Percentiles rank a stretch among this genome's conserved stretches.
phyloP scores from a whole-genome alignment of 352 stramenopile genomes.

The Aphanomyces astaci region DNA sequence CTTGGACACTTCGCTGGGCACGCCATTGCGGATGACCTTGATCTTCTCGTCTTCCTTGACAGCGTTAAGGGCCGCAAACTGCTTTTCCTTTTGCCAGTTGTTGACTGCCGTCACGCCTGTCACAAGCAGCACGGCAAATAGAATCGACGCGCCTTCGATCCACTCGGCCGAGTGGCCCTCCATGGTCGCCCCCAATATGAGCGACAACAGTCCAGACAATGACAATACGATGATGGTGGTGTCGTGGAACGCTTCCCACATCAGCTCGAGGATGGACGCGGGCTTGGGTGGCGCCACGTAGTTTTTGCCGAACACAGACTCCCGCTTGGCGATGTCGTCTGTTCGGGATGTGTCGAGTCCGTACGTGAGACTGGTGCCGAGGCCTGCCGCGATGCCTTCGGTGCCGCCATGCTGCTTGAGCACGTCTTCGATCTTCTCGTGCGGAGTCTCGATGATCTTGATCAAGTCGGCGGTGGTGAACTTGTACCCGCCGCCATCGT shows the following conservation, averaged over 20 bases:
- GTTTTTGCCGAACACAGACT: constrained; percentile 51
- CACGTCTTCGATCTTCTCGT: constrained; percentile 41
- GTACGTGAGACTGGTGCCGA: constrained; percentile 39
- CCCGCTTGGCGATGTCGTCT: constrained; percentile 33
- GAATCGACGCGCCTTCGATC: constrained; percentile 87
- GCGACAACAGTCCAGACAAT: constrained; percentile 69
- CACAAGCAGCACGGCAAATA: constrained; percentile 83
- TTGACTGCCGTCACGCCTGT: constrained; percentile 80
- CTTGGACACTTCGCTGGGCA: constrained; percentile 49
- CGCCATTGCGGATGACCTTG: constrained; percentile 64
- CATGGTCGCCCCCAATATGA: constrained; percentile 53
- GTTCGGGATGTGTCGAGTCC: constrained; percentile 41
- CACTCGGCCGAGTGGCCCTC: constrained; percentile 48
- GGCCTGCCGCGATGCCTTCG: constrained; percentile 37
- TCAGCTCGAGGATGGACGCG: constrained; percentile 65
- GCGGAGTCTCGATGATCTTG: constrained; percentile 53
- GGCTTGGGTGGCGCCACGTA: constrained; percentile 45
- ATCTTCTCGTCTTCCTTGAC: constrained; percentile 72
- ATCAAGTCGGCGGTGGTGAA: constrained; percentile 40
- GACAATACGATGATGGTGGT: constrained; percentile 86
- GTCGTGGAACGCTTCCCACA: constrained; percentile 87
- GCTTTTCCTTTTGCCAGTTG: constrained; percentile 87
- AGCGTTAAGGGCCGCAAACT: constrained; percentile 79
- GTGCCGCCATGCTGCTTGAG: constrained; percentile 40
- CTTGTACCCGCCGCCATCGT: constrained; percentile 5